Evolutionary conservation across 2,329 filamentous ascomycete genomes (phyloP).

Genomic region (Hyphodiscus sp.): DNA sequence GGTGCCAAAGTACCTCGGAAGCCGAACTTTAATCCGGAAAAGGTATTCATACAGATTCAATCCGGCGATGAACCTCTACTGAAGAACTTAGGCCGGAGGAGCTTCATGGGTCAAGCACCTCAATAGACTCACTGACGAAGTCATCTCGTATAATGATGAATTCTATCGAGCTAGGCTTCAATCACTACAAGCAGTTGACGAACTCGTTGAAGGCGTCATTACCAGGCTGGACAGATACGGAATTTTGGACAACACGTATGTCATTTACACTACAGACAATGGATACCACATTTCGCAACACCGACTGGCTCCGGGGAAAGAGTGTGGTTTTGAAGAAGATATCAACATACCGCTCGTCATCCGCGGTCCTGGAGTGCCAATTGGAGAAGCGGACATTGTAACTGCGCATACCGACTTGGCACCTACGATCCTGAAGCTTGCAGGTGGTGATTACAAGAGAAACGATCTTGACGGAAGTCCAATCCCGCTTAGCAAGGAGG

Average conservation of each 20-base stretch:
- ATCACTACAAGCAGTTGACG: slow-evolving; percentile 48
- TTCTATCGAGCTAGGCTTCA: slow-evolving; percentile 47
- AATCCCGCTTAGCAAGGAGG: slow-evolving; percentile 31
- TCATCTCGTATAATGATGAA: slow-evolving; percentile 42
- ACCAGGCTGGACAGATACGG: slow-evolving; percentile 34
- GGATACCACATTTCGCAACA: slow-evolving; percentile 48
- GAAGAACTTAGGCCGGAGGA: slow-evolving; percentile 31
- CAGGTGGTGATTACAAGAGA: slow-evolving; percentile 31
- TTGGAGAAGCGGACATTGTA: slow-evolving; percentile 36
- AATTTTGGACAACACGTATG: slow-evolving; percentile 42
- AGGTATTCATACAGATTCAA: slow-evolving; percentile 32
- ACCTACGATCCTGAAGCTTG: slow-evolving; percentile 40
- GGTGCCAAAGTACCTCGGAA: slow-evolving; percentile 54
- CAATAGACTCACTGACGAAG: slow-evolving; percentile 34
- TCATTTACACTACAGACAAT: slow-evolving; percentile 54
- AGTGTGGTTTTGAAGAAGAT: slow-evolving; percentile 44
- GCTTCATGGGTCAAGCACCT: slow-evolving; percentile 43
- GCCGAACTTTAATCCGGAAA: slow-evolving; percentile 59
- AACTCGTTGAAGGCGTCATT: slow-evolving; percentile 44
- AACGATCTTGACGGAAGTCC: slow-evolving; percentile 41
- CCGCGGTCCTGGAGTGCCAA: slow-evolving; percentile 48
- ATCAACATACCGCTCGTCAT: slow-evolving; percentile 49
- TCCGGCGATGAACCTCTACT: not conserved
- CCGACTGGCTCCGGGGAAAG: slow-evolving; percentile 43
- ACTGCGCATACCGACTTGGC: slow-evolving; percentile 49